Base-by-base conservation (phyloP, 2,329 filamentous ascomycete species). In the Microcyclospora tardicrescens region DNA sequence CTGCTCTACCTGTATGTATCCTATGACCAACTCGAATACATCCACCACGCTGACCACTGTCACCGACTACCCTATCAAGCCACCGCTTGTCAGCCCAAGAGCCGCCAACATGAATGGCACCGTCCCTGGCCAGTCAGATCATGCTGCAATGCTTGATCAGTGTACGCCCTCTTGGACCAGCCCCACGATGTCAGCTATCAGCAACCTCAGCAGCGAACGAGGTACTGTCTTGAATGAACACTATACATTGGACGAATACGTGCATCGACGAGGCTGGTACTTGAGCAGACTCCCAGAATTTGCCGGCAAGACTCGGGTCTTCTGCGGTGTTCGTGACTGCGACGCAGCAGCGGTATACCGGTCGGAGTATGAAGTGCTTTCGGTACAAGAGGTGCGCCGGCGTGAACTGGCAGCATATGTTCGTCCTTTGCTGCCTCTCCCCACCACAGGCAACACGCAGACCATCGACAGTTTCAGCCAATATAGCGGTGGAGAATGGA, bases 371-470 rank as follows among this genome's bases (percentile, higher is more conserved):
- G 40, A 38, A 12, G 33, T 28, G 13, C 42, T 56, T 9, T 51
- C 52, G 11, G 45, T 50, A 8, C 44, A 55, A 34, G 42, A 49
- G 29, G 40, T 55, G 12, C 49, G 52, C 13, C 33, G 37, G 8
- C 46, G 48, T 16, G 55, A 57, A 42, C 39, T 51, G 4, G 33
- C 31, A 5, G 14, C 19, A 15, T 33, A 47, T 5, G 34, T 55
- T 9, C 43, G 45, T 13, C 48, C 45, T 6, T 40, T 57, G 1
- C 42, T 52, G 14, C 53, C 53, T 10, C 43, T 52, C 2, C 48
- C 55, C 6, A 56, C 55, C 9, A 44, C 40, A 5, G 15, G 34
- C 10, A 57, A 57, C 39, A 53, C 44, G n/a, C 31, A 51, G 34
- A 50, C 48, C 4, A 37, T 53, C 19, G 48, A 55, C 41, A 40